Percentiles rank a stretch among this genome's conserved stretches.
Evolutionary conservation across 257 asterid species (phyloP).

Genomic region (Gentiana macrophylla): DNA sequence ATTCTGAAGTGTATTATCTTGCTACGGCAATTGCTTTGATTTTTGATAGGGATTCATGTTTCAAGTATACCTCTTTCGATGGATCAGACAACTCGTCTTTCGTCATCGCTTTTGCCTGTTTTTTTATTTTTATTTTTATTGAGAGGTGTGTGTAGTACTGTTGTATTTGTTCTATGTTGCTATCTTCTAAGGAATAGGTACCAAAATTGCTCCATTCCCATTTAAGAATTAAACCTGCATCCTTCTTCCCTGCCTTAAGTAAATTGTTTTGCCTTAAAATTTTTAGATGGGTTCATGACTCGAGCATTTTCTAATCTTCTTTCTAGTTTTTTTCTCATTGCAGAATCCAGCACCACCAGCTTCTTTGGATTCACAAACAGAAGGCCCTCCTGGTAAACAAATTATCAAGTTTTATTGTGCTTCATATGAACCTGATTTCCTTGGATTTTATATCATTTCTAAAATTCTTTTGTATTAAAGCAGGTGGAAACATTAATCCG

Average conservation of each 20-base stretch:
- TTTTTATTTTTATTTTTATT: too few relatives aligned
- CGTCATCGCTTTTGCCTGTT: too few relatives aligned
- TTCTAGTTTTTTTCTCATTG: slow-evolving; percentile 10
- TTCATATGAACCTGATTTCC: not conserved
- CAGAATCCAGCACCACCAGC: slow-evolving; percentile 33
- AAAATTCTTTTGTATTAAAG: slow-evolving; percentile 7
- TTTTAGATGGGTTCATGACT: too few relatives aligned
- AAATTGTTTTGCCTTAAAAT: too few relatives aligned
- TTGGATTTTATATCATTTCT: not conserved
- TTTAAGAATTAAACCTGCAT: too few relatives aligned
- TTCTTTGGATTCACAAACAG: slow-evolving; percentile 21
- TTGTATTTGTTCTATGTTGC: too few relatives aligned
- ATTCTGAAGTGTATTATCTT: not conserved
- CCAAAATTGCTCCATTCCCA: not conserved
- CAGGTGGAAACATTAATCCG: slow-evolving; percentile 31
- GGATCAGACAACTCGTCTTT: too few relatives aligned
- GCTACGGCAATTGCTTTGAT: too few relatives aligned
- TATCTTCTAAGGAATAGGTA: not conserved
- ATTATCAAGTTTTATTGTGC: not conserved
- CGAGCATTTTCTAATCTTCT: not conserved
- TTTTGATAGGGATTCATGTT: too few relatives aligned
- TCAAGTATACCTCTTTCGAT: too few relatives aligned
- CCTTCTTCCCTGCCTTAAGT: too few relatives aligned
- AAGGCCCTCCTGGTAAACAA: slow-evolving; percentile 31
- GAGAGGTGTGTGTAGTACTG: too few relatives aligned